Evolutionary conservation across 2,329 filamentous ascomycete genomes (phyloP).

Genomic region (Diaporthe longicolla): DNA sequence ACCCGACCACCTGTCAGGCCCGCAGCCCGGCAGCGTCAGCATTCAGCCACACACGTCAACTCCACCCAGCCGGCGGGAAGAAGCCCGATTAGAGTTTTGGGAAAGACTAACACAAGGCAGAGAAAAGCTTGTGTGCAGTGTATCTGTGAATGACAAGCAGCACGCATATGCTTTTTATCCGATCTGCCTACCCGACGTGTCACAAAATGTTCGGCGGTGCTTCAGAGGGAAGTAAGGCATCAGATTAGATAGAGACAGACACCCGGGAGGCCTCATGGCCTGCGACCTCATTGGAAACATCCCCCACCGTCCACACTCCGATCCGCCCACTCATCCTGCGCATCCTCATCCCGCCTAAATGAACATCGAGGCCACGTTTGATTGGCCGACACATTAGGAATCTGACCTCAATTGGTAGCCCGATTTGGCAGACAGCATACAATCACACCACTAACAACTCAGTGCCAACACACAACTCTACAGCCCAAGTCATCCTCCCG

Average conservation of each 20-base stretch:
- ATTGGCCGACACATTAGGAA: not conserved
- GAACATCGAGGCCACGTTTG: not conserved
- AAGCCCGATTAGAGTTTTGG: not conserved
- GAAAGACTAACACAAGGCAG: not conserved
- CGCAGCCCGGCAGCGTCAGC: constrained; percentile 32
- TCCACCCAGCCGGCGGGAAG: not conserved
- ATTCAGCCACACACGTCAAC: constrained; percentile 12
- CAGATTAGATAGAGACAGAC: not conserved
- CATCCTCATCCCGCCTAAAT: not conserved
- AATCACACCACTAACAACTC: not conserved
- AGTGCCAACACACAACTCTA: not conserved
- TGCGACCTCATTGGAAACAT: constrained; percentile 23
- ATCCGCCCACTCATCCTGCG: constrained; percentile 28
- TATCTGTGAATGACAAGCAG: not conserved
- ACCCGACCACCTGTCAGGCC: constrained; percentile 30
- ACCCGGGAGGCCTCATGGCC: constrained; percentile 22
- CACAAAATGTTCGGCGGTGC: constrained; percentile 5
- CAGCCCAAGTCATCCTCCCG: not conserved
- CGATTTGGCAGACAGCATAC: not conserved
- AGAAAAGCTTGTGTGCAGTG: no score
- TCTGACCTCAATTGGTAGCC: not conserved
- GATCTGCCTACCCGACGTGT: not conserved
- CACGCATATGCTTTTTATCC: constrained; percentile 11
- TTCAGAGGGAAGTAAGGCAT: not conserved
- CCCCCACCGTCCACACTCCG: not conserved